phyloP scores from a whole-genome alignment of 2,329 filamentous ascomycete genomes.

The Epichloe baconii region DNA sequence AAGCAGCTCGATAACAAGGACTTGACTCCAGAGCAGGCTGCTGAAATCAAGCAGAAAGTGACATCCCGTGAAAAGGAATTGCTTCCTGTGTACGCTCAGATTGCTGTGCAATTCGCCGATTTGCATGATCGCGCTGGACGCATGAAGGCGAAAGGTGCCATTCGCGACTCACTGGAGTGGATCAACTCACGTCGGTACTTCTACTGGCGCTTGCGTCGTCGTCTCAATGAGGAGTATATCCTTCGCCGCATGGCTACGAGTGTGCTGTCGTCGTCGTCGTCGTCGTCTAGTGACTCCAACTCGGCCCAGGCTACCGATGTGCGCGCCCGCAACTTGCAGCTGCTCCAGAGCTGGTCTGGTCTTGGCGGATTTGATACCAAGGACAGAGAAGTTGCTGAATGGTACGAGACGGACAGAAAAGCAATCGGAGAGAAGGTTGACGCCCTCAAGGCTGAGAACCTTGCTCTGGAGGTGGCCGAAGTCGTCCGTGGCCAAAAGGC shows the following conservation, averaged over 20 bases:
- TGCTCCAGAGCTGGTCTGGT: conserved; percentile 72
- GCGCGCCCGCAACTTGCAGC: conserved; percentile 56
- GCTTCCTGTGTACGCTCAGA: conserved; percentile 85
- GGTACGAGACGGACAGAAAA: conserved; percentile 95
- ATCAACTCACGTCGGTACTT: conserved; percentile 88
- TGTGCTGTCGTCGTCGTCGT: conserved; percentile 14
- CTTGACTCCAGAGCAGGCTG: conserved; percentile 60
- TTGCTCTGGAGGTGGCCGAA: conserved; percentile 32
- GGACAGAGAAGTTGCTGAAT: conserved; percentile 74
- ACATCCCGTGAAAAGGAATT: conserved; percentile 74
- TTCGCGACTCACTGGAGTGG: conserved; percentile 77
- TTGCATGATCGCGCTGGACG: conserved; percentile 92
- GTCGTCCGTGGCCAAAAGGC: conserved; percentile 39
- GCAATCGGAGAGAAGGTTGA: conserved; percentile 74
- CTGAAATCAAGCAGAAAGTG: conserved; percentile 74
- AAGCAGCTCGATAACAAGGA: conserved; percentile 52
- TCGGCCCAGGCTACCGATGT: conserved; percentile 33
- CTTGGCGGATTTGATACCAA: conserved; percentile 64
- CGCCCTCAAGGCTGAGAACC: conserved; percentile 61
- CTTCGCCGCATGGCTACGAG: conserved; percentile 67
- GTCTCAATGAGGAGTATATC: conserved; percentile 95
- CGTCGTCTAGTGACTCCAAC: conserved; percentile 17
- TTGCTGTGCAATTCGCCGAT: conserved; percentile 93
- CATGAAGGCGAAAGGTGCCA: conserved; percentile 96
- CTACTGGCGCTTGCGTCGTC: conserved; percentile 97